Percentiles rank a stretch among this genome's conserved stretches.
Conservation (phyloP, 371 early-diverging fungal species). For the Apophysomyces trapeziformis region DNA sequence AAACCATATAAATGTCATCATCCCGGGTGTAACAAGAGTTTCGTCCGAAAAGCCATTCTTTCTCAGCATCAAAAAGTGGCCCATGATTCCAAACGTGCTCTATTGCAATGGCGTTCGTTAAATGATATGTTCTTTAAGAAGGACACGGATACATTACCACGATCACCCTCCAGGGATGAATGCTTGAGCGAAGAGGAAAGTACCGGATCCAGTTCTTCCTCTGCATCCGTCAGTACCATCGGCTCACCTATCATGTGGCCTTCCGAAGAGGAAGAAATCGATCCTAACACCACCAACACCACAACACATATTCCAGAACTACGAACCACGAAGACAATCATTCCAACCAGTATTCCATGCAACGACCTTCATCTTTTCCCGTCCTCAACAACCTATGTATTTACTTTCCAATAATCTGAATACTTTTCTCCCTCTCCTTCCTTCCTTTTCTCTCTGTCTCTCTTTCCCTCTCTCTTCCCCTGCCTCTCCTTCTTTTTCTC, state of each 20-base stretch:
- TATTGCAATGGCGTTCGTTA: slow-evolving; percentile 1
- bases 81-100: slow-evolving; percentile 1
- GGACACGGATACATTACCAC: not conserved
- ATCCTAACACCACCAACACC: not conserved
- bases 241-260: slow-evolving; percentile 1
- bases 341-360: not conserved
- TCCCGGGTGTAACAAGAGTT: slow-evolving; percentile 46
- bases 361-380: not conserved
- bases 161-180: not conserved
- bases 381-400: not conserved
- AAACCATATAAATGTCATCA: slow-evolving; percentile 63
- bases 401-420: not conserved
- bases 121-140: slow-evolving; percentile 4
- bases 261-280: not conserved
- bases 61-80: slow-evolving; percentile 2
- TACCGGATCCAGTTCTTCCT: not conserved
- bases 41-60: slow-evolving; percentile 16
- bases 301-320: not conserved
- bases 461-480: not conserved
- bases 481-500: not conserved
- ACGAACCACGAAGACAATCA: too few species aligned
- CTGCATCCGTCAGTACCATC: slow-evolving; percentile 1
- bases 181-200: not conserved
- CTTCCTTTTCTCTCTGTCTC: not conserved
- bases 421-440: not conserved